Percentiles rank a stretch among this genome's conserved stretches.
phyloP scores from a whole-genome alignment of 345 rosid genomes.

The Toxicodendron radicans region DNA sequence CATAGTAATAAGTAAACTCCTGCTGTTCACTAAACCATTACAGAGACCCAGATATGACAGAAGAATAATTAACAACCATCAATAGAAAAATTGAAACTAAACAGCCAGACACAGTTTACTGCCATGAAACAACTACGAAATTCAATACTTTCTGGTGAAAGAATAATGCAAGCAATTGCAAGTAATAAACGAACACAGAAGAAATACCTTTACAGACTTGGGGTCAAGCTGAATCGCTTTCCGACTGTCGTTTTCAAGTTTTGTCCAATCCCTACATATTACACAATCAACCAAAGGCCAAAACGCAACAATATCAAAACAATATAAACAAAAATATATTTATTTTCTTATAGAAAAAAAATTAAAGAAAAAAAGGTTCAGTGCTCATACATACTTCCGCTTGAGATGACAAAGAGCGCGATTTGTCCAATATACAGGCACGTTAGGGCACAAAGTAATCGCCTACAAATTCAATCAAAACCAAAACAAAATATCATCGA shows the following conservation, averaged over 20 bases:
- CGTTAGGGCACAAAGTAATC: conserved; percentile 76
- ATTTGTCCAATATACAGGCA: conserved; percentile 85
- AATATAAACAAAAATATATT: background rate
- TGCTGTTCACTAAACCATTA: background rate
- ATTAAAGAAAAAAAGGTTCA: background rate
- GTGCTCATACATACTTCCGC: conserved; percentile 68
- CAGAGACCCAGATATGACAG: background rate
- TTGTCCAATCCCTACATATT: conserved; percentile 68
- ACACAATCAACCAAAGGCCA: conserved; percentile 14
- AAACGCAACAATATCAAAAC: background rate
- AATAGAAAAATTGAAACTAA: too few relatives aligned
- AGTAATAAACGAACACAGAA: background rate
- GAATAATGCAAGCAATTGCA: background rate
- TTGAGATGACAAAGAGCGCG: conserved; percentile 87
- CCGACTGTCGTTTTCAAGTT: conserved; percentile 80
- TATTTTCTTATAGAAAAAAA: background rate
- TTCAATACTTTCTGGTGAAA: background rate
- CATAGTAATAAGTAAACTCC: background rate
- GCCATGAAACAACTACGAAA: too few relatives aligned
- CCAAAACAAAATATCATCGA: background rate
- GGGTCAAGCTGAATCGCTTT: conserved; percentile 72
- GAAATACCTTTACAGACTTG: conserved; percentile 62
- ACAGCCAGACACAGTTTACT: background rate
- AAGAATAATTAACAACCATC: background rate
- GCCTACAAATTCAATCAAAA: conserved; percentile 48